Evolutionary conservation across 805 yeast genomes (phyloP).

Genomic region (Candida silvicultrix): DNA sequence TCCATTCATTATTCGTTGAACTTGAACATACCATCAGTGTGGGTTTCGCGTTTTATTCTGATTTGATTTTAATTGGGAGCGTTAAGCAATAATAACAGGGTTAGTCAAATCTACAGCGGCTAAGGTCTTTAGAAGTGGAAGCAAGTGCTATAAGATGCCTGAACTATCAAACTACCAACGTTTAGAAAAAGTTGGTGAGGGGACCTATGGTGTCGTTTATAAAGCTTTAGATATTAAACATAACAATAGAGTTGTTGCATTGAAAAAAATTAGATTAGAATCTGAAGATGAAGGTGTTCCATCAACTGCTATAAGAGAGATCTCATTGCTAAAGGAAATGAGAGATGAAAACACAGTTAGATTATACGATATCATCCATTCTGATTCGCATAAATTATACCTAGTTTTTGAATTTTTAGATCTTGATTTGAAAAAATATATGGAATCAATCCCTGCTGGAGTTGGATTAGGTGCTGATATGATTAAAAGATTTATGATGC

Average conservation of each 20-base stretch:
- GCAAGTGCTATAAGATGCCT: slow-evolving; percentile 20
- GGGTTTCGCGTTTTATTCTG: too few species aligned
- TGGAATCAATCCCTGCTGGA: slow-evolving; percentile 92
- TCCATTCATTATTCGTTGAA: too few species aligned
- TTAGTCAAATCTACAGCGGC: too few species aligned
- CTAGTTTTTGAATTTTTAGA: slow-evolving; percentile 92
- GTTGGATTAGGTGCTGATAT: slow-evolving; percentile 83
- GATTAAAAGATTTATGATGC: slow-evolving; percentile 91
- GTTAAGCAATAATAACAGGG: too few species aligned
- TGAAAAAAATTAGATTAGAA: slow-evolving; percentile 91
- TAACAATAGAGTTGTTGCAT: slow-evolving; percentile 90
- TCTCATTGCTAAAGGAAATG: slow-evolving; percentile 88
- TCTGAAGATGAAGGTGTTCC: slow-evolving; percentile 99
- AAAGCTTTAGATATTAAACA: slow-evolving; percentile 88
- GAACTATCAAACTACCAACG: slow-evolving; percentile 90
- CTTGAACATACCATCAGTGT: too few species aligned
- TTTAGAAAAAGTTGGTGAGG: slow-evolving; percentile 95
- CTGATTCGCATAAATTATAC: slow-evolving; percentile 87
- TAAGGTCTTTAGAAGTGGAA: too few species aligned
- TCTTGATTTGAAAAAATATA: slow-evolving; percentile 90
- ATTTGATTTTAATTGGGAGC: too few species aligned
- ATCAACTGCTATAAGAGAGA: slow-evolving; percentile 95
- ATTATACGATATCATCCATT: slow-evolving; percentile 88
- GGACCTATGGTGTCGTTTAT: slow-evolving; percentile 96
- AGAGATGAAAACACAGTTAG: slow-evolving; percentile 91